Conservation (phyloP, 179 eudicot genomes). For the Carnegiea gigantea region DNA sequence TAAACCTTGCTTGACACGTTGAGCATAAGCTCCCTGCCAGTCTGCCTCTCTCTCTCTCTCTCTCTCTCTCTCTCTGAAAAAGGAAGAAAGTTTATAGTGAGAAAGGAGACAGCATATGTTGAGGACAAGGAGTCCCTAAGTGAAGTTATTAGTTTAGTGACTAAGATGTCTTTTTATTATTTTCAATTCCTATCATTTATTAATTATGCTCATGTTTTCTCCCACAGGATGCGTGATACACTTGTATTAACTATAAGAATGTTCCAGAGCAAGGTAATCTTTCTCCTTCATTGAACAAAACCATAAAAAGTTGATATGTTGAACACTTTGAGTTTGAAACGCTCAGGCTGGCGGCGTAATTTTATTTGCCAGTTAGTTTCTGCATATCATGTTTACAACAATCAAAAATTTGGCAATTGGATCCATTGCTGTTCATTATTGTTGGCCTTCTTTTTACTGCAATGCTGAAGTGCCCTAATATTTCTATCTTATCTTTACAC, state of each 20-base stretch:
- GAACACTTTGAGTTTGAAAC: background rate
- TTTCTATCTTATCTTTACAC: too few relatives aligned
- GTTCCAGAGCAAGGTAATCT: slow-evolving; percentile 82
- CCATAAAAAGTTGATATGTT: background rate
- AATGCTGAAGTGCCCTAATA: too few relatives aligned
- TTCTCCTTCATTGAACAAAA: slow-evolving; percentile 12
- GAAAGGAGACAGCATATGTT: too few relatives aligned
- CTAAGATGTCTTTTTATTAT: background rate
- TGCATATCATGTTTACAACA: background rate
- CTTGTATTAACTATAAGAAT: slow-evolving; percentile 84
- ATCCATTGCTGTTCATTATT: too few relatives aligned
- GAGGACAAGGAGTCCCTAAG: background rate
- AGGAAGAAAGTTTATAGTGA: too few relatives aligned
- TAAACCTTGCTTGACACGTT: too few relatives aligned
- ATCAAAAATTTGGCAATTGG: too few relatives aligned
- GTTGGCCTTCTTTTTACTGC: too few relatives aligned
- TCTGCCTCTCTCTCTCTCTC: too few relatives aligned
- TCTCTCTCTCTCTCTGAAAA: too few relatives aligned
- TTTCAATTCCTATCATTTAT: background rate
- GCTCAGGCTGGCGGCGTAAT: background rate
- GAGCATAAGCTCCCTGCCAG: too few relatives aligned
- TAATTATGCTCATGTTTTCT: slow-evolving; percentile 13
- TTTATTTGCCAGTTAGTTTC: background rate
- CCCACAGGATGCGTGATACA: slow-evolving; percentile 80
- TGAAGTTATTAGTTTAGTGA: background rate